These are phyloP conservation scores for Didymella segeticola DNA, from an alignment of 2,329 filamentous ascomycete genomes.

Conservation along the genomic window DNA sequence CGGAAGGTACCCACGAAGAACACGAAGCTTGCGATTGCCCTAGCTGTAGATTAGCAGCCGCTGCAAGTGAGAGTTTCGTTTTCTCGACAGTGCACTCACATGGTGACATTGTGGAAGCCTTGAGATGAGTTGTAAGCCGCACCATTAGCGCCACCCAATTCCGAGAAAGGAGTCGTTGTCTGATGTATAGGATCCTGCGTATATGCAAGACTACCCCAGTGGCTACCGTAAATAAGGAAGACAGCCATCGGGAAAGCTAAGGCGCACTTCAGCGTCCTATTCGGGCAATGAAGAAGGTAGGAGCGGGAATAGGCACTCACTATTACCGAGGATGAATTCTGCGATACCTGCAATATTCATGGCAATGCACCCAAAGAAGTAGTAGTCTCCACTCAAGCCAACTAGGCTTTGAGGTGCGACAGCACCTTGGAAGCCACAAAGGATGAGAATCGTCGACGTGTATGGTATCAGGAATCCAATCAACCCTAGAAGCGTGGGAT, in stretches of 20 bases:
- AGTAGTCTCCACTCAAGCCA: slow-evolving; percentile 31
- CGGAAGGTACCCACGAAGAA: slow-evolving; percentile 29
- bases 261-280: not conserved
- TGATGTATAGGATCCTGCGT: slow-evolving; percentile 27
- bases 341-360: slow-evolving; percentile 31
- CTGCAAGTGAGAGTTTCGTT: not conserved
- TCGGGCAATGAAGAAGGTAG: too few species aligned
- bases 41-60: slow-evolving; percentile 2
- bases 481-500: slow-evolving; percentile 28
- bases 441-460: slow-evolving; percentile 28
- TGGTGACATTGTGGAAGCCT: slow-evolving; percentile 30
- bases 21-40: slow-evolving; percentile 26
- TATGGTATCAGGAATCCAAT: slow-evolving; percentile 30
- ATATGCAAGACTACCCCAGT: slow-evolving; percentile 31
- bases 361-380: slow-evolving; percentile 31
- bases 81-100: slow-evolving; percentile 14
- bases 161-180: slow-evolving; percentile 19
- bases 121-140: slow-evolving; percentile 30
- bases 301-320: too few species aligned
- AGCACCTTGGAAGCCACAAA: slow-evolving; percentile 31
- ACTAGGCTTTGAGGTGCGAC: slow-evolving; percentile 26
- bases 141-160: slow-evolving; percentile 26
- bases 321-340: slow-evolving; percentile 31
- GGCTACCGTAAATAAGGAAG: slow-evolving; percentile 30
- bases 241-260: slow-evolving; percentile 34